phyloP scores from a whole-genome alignment of 2,329 filamentous ascomycete species.

The Aspergillus novofumigatus region DNA sequence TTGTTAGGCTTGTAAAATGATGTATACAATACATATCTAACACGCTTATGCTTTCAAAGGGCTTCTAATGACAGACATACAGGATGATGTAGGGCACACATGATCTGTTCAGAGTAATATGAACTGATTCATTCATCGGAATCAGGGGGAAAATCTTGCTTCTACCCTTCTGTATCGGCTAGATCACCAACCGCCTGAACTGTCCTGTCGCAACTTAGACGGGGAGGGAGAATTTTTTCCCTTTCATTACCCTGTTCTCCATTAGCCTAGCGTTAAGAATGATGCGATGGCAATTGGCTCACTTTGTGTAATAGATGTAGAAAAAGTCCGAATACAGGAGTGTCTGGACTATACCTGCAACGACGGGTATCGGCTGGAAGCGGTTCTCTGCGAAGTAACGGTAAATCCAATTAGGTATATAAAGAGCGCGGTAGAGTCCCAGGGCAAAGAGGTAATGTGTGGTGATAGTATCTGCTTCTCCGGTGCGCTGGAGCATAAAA shows the following conservation, averaged over 20 bases:
- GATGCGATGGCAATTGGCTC: slow-evolving; percentile 28
- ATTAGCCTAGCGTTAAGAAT: slow-evolving; percentile 3
- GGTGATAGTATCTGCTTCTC: slow-evolving; percentile 98
- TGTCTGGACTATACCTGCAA: slow-evolving; percentile 89
- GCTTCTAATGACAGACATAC: neutral
- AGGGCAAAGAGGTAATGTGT: slow-evolving; percentile 96
- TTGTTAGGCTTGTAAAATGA: neutral
- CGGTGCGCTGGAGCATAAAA: slow-evolving; percentile 96
- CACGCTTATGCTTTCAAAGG: neutral
- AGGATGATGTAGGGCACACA: neutral
- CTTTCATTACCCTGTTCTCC: slow-evolving; percentile 62
- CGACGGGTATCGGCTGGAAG: slow-evolving; percentile 80
- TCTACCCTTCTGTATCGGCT: neutral
- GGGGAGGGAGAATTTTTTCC: slow-evolving; percentile 81
- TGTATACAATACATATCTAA: neutral
- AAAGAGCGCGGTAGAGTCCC: slow-evolving; percentile 84
- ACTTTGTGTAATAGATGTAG: slow-evolving; percentile 99
- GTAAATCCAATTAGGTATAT: slow-evolving; percentile 99
- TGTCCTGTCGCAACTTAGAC: slow-evolving; percentile 49
- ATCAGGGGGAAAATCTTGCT: neutral
- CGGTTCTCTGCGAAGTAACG: slow-evolving; percentile 76
- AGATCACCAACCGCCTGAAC: neutral
- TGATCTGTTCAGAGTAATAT: neutral
- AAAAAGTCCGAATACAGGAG: slow-evolving; percentile 98
- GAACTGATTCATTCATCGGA: neutral